Evolutionary conservation across 1,284 basidiomycete genomes (phyloP).

Genomic region (Grifola frondosa): DNA sequence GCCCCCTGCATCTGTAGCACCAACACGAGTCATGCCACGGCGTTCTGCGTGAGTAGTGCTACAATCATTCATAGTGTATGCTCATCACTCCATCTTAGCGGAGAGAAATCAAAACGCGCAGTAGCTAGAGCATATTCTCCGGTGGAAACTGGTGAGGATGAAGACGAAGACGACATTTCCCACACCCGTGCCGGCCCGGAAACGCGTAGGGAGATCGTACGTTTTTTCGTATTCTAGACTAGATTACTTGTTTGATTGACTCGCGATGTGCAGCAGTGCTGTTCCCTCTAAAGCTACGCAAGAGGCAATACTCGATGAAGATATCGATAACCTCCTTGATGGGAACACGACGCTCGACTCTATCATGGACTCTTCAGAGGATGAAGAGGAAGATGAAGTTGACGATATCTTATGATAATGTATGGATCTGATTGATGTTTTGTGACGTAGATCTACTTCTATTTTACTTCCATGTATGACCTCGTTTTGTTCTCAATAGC

Average conservation of each 20-base stretch:
- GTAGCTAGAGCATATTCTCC: conserved; percentile 22
- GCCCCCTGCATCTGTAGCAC: conserved; percentile 23
- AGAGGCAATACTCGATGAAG: conserved; percentile 18
- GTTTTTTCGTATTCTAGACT: no score
- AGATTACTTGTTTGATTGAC: no score
- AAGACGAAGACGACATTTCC: conserved; percentile 28
- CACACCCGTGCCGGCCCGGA: no score
- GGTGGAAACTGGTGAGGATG: conserved; percentile 38
- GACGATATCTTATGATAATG: conserved; percentile 24
- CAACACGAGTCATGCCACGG: conserved; percentile 35
- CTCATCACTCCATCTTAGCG: no score
- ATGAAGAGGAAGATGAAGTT: conserved; percentile 32
- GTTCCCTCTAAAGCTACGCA: conserved; percentile 9
- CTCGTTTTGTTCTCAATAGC: no score
- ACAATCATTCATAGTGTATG: background rate
- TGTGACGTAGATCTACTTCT: no score
- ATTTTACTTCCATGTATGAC: no score
- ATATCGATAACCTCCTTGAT: conserved; percentile 19
- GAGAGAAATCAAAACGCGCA: conserved; percentile 27
- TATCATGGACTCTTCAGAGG: conserved; percentile 28
- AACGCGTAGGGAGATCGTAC: no score
- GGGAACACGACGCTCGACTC: conserved; percentile 24
- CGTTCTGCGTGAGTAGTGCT: conserved; percentile 34
- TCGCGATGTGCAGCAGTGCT: no score
- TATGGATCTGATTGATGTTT: no score